Conservation (phyloP, 768 basidiomycete species). For the Suillus occidentalis region DNA sequence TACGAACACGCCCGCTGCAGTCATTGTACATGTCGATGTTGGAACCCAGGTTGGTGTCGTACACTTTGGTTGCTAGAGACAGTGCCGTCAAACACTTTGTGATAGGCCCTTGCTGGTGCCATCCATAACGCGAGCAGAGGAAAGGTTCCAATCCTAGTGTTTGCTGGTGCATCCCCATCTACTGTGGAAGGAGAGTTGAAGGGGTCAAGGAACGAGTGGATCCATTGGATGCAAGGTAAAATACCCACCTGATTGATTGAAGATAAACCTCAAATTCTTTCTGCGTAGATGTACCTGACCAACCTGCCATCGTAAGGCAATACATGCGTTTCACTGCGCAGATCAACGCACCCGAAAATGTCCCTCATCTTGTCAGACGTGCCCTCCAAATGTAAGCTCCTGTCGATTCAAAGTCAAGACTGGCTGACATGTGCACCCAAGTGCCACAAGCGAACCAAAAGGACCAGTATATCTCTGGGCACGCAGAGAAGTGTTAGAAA, state of each 20-base stretch:
- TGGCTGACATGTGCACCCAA: conserved; percentile 23
- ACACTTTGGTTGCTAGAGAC: neutral
- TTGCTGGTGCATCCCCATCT: conserved; percentile 69
- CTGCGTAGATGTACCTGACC: conserved; percentile 63
- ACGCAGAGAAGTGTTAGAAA: conserved; percentile 68
- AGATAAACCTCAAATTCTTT: neutral
- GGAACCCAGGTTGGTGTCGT: conserved; percentile 54
- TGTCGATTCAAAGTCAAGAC: neutral
- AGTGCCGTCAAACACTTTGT: neutral
- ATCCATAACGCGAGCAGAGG: conserved; percentile 70
- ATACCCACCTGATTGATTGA: neutral
- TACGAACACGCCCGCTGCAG: conserved; percentile 65
- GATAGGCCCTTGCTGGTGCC: conserved; percentile 64
- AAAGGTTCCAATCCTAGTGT: conserved; percentile 64
- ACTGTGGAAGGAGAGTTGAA: conserved; percentile 54
- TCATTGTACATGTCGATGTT: conserved; percentile 74
- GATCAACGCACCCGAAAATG: conserved; percentile 53
- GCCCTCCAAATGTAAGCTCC: conserved; percentile 60
- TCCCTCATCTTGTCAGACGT: conserved; percentile 51
- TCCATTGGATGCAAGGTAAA: conserved; percentile 70
- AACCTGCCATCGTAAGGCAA: conserved; percentile 67
- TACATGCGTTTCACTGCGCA: conserved; percentile 72
- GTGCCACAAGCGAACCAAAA: conserved; percentile 68
- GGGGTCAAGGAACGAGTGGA: conserved; percentile 71
- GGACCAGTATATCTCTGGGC: conserved; percentile 78